Conservation (phyloP, 1,139 yeast genomes). For the Taiozyma sp. region DNA sequence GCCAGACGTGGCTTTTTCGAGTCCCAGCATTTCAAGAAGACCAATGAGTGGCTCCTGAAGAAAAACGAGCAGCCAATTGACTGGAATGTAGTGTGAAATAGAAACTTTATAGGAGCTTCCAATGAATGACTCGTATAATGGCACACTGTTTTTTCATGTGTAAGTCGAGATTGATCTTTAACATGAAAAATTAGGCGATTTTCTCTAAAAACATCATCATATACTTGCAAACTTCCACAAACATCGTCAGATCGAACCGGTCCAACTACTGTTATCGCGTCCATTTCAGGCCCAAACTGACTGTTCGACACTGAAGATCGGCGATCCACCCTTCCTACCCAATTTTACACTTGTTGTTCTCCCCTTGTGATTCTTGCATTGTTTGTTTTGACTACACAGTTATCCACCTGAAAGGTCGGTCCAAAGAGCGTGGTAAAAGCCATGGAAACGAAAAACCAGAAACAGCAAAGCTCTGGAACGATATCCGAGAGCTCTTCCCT, state of each 20-base stretch:
- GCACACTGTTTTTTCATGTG: neutral
- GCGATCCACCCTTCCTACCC: neutral
- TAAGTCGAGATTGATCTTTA: neutral
- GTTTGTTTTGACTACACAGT: neutral
- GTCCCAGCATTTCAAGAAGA: slow-evolving; percentile 57
- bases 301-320: neutral
- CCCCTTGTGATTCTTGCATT: neutral
- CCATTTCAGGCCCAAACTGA: no score
- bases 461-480: neutral
- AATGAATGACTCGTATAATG: no score
- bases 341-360: neutral
- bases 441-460: neutral
- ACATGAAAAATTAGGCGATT: no score
- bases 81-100: slow-evolving; percentile 38
- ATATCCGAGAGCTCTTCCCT: neutral
- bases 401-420: neutral
- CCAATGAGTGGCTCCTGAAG: slow-evolving; percentile 64
- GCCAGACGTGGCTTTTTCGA: slow-evolving; percentile 80
- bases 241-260: no score
- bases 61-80: slow-evolving; percentile 41
- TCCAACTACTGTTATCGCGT: no score
- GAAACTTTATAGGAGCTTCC: no score
- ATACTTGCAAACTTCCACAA: no score
- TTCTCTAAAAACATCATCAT: no score
- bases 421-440: neutral